phyloP scores from a whole-genome alignment of 257 asterid genomes.

The Asclepias syriaca region DNA sequence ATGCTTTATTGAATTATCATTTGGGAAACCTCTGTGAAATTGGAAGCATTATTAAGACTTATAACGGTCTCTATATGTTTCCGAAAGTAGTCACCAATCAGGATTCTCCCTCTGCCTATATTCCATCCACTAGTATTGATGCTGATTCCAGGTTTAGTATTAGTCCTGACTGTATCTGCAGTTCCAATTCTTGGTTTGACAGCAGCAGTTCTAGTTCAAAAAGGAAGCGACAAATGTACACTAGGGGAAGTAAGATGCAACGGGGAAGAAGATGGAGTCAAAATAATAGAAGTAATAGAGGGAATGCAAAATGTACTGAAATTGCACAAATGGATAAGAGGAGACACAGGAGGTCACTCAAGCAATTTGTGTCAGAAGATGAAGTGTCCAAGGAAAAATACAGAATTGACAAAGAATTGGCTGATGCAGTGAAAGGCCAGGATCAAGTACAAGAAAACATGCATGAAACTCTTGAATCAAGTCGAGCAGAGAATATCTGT shows the following conservation, averaged over 20 bases:
- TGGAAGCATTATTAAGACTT: constrained; percentile 30
- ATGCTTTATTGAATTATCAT: constrained; percentile 41
- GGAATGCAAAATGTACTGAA: neutral
- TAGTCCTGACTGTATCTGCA: constrained; percentile 2
- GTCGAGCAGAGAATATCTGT: neutral
- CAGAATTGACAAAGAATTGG: too few species aligned
- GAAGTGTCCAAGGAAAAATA: neutral
- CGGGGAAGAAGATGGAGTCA: too few species aligned
- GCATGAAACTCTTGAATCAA: neutral
- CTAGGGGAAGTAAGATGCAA: neutral
- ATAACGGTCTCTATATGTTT: constrained; percentile 5
- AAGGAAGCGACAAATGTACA: neutral
- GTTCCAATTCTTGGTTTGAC: constrained; percentile 4
- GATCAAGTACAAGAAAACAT: neutral
- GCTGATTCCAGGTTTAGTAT: constrained; percentile 5
- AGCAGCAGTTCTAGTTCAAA: neutral
- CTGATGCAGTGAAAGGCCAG: neutral
- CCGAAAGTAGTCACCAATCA: neutral
- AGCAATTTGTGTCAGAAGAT: constrained; percentile 8
- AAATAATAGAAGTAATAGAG: neutral
- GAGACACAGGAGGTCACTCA: neutral
- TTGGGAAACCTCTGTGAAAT: constrained; percentile 33
- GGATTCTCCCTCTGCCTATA: too few species aligned
- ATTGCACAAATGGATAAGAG: neutral
- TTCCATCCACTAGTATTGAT: neutral